Percentiles rank a stretch among this genome's conserved stretches.
These are phyloP conservation scores for Chimonanthus salicifolius DNA, from an alignment of 164 flowering plant genomes.

Conservation along the genomic window DNA sequence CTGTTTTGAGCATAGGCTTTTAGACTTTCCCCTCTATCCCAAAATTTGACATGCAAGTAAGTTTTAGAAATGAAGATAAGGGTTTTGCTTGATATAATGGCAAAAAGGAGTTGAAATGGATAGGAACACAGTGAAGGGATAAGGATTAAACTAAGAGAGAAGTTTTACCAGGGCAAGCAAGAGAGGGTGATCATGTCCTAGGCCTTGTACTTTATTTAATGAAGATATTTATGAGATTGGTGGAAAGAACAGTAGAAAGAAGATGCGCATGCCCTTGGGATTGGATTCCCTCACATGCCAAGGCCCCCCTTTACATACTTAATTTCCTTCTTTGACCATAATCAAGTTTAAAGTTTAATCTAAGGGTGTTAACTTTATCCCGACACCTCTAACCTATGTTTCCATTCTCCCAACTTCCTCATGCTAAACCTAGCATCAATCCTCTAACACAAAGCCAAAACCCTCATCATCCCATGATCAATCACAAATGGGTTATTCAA, in stretches of 20 bases:
- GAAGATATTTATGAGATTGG: neutral
- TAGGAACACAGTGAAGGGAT: neutral
- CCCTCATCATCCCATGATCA: no score
- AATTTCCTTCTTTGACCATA: constrained; percentile 1
- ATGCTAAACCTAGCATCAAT: neutral
- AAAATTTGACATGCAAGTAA: neutral
- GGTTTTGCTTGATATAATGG: neutral
- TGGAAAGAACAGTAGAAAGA: neutral
- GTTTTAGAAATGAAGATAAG: neutral
- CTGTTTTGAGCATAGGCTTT: neutral
- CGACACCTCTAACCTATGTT: constrained; percentile 36
- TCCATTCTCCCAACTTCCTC: constrained; percentile 8
- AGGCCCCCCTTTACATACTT: constrained; percentile 14
- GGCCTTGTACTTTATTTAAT: neutral
- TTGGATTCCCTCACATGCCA: constrained; percentile 26
- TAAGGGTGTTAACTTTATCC: constrained; percentile 39
- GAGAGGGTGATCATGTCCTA: no score
- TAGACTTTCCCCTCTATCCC: neutral
- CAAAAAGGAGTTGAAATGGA: neutral
- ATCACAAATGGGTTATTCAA: no score
- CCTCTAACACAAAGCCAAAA: neutral
- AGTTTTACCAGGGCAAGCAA: no score
- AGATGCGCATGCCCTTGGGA: constrained; percentile 31
- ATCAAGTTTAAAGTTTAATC: constrained; percentile 7
- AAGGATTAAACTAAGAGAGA: neutral